Evolutionary conservation across 768 basidiomycete genomes (phyloP).

Genomic region (Tephrocybe sp.): DNA sequence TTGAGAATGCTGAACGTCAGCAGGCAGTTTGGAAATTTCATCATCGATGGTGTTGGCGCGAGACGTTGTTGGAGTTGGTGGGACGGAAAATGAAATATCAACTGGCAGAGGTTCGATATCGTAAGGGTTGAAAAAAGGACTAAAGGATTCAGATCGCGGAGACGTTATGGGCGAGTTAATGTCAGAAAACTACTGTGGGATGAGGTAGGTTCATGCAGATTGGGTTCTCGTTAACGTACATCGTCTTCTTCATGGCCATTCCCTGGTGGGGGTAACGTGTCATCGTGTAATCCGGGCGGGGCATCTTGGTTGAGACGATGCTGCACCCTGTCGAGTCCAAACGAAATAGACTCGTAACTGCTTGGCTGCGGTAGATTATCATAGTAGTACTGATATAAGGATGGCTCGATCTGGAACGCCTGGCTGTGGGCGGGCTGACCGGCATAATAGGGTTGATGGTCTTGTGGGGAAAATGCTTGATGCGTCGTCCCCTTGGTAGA

Average conservation of each 20-base stretch:
- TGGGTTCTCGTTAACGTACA: no score
- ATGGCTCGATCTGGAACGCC: background rate
- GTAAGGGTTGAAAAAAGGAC: no score
- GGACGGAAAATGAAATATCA: no score
- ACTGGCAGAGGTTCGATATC: no score
- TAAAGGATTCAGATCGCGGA: no score
- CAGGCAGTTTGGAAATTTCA: no score
- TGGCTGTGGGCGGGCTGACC: background rate
- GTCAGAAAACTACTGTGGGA: conserved; percentile 1
- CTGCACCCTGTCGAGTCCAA: conserved; percentile 9
- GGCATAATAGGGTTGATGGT: conserved; percentile 3
- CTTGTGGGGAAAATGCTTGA: background rate
- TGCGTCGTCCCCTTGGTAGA: conserved; percentile 5
- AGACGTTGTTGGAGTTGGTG: no score
- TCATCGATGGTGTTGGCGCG: no score
- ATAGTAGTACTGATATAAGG: background rate
- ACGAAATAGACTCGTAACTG: conserved; percentile 8
- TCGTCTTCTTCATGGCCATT: background rate
- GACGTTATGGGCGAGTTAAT: no score
- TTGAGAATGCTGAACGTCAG: no score
- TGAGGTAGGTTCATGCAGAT: no score
- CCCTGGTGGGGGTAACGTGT: background rate
- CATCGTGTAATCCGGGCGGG: background rate
- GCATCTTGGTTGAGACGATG: conserved; percentile 8
- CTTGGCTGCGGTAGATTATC: background rate